Evolutionary conservation across 108 stramenopile species (phyloP).

Genomic region (Asterionellopsis glacialis): DNA sequence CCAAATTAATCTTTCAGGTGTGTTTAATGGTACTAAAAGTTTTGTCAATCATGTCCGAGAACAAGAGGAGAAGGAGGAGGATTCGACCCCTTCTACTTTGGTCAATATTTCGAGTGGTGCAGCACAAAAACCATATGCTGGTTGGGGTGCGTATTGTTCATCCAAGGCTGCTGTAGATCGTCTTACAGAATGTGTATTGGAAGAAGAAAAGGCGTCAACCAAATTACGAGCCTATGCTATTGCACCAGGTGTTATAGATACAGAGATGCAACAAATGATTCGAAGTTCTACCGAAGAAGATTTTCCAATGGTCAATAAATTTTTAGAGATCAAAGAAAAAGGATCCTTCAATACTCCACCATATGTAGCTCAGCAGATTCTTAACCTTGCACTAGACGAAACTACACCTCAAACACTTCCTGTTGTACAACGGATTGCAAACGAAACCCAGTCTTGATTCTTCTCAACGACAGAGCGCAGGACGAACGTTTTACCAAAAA

Average conservation of each 20-base stretch:
- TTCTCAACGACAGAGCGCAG: no score
- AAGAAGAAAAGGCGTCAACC: not conserved
- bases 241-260: conserved; percentile 57
- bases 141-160: conserved; percentile 52
- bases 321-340: conserved; percentile 2
- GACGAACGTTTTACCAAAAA: no score
- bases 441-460: not conserved
- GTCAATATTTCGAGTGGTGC: conserved; percentile 35
- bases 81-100: conserved; percentile 1
- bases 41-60: conserved; percentile 4
- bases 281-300: conserved; percentile 25
- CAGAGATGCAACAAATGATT: conserved; percentile 49
- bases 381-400: conserved; percentile 4
- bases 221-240: conserved; percentile 28
- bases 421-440: conserved; percentile 10
- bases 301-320: conserved; percentile 36
- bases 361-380: conserved; percentile 6
- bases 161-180: conserved; percentile 52
- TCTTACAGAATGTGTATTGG: conserved; percentile 30
- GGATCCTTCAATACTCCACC: conserved; percentile 13
- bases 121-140: conserved; percentile 36
- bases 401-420: conserved; percentile 10
- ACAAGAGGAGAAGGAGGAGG: not conserved
- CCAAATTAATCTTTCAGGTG: no score
- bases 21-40: not conserved